Evolutionary conservation across 768 basidiomycete species (phyloP).

Genomic region (Porphyrellus cyaneotinctus): DNA sequence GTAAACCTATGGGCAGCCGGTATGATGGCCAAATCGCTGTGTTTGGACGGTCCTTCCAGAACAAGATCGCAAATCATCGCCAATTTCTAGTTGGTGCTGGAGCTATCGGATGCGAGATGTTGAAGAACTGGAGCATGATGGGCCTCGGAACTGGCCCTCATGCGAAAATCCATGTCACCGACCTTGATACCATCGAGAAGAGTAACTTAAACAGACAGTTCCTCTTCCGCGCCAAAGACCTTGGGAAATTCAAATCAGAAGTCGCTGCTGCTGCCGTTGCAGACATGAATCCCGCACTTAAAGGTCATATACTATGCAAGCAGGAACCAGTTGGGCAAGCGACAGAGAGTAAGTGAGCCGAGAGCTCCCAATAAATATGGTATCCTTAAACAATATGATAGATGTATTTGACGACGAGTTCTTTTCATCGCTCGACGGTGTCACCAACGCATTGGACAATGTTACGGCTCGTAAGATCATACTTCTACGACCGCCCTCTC

Average conservation of each 20-base stretch:
- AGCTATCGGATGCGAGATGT: conserved; percentile 99
- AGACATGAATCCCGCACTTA: conserved; percentile 93
- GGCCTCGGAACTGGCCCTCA: conserved; percentile 79
- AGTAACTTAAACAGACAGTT: conserved; percentile 98
- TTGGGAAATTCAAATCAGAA: conserved; percentile 96
- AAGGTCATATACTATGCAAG: conserved; percentile 79
- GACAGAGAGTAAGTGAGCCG: conserved; percentile 73
- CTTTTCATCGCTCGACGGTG: conserved; percentile 84
- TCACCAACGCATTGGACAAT: conserved; percentile 97
- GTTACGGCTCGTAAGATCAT: conserved; percentile 79
- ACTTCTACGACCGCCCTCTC: neutral
- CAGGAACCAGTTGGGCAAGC: conserved; percentile 92
- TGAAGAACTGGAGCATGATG: conserved; percentile 99
- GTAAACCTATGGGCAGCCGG: conserved; percentile 73
- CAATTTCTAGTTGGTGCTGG: conserved; percentile 99
- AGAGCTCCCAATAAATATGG: neutral
- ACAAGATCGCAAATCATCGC: conserved; percentile 82
- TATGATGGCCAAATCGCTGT: conserved; percentile 96
- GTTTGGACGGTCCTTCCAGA: conserved; percentile 90
- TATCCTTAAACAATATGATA: conserved; percentile 31
- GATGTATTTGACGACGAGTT: conserved; percentile 87
- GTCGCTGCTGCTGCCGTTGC: conserved; percentile 87
- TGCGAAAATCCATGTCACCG: conserved; percentile 88
- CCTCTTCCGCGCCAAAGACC: conserved; percentile 92
- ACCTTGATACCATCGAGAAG: conserved; percentile 99